These are phyloP conservation scores for Pinguiococcus pyrenoidosus DNA, from an alignment of 108 stramenopile species.

Conservation along the genomic window DNA sequence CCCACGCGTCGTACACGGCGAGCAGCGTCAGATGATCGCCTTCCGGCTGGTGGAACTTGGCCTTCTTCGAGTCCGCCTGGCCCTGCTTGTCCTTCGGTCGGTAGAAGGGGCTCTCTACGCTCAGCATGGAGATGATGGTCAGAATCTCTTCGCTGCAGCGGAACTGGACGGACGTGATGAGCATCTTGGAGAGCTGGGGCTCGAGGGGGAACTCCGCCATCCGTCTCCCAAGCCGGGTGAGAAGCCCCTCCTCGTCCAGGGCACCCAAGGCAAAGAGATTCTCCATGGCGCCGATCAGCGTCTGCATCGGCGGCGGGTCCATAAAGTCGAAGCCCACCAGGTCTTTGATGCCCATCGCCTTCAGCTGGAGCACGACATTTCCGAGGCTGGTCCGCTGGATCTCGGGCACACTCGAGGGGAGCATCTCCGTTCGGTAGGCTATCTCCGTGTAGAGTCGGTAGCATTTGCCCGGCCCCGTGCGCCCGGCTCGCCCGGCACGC, in stretches of 20 bases:
- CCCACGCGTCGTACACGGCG: constrained; percentile 91
- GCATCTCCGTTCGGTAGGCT: constrained; percentile 82
- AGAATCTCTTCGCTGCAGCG: constrained; percentile 94
- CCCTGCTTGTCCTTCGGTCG: constrained; percentile 94
- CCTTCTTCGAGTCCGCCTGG: constrained; percentile 97
- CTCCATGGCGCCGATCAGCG: constrained; percentile 89
- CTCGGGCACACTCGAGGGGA: constrained; percentile 81
- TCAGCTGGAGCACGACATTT: constrained; percentile 85
- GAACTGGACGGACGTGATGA: constrained; percentile 80
- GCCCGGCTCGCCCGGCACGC: constrained; percentile 79
- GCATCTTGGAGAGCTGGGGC: constrained; percentile 84
- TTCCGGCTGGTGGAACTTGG: constrained; percentile 97
- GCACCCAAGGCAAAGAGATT: constrained; percentile 84
- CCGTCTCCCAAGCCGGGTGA: constrained; percentile 79
- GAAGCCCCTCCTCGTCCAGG: constrained; percentile 87
- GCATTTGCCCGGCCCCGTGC: constrained; percentile 96
- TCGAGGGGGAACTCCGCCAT: constrained; percentile 99
- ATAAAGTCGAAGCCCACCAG: constrained; percentile 95
- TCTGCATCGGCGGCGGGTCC: constrained; percentile 94
- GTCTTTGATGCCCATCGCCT: constrained; percentile 95
- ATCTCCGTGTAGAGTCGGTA: constrained; percentile 92
- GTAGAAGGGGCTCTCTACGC: constrained; percentile 93
- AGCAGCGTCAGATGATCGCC: constrained; percentile 95
- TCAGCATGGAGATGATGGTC: constrained; percentile 87
- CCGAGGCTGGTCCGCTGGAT: constrained; percentile 89